These are phyloP conservation scores for Geranium incanum DNA, from an alignment of 441 rosid genomes.

Conservation along the genomic window DNA sequence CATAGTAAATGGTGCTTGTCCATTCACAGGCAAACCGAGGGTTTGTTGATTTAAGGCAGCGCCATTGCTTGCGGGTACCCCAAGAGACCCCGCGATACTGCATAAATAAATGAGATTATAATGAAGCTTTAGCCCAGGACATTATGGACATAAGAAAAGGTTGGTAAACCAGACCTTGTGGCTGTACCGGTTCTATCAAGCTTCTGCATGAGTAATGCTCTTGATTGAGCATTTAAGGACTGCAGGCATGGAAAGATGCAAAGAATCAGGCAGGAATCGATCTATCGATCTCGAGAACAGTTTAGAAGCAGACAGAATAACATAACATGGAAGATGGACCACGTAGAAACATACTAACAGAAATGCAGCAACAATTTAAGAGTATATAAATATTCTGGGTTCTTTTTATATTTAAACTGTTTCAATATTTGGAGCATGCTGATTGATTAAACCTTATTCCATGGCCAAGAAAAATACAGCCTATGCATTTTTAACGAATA, in stretches of 20 bases:
- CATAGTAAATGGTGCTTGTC: conserved; percentile 35
- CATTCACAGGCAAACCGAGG: conserved; percentile 41
- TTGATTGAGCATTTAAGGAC: conserved; percentile 85
- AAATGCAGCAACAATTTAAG: neutral
- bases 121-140: neutral
- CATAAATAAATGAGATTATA: neutral
- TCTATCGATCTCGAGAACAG: too few relatives aligned
- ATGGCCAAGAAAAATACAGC: neutral
- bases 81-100: conserved; percentile 40
- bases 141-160: neutral
- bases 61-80: conserved; percentile 12
- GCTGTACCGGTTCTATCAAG: conserved; percentile 85
- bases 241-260: conserved; percentile 21
- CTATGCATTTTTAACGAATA: neutral
- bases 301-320: too few relatives aligned
- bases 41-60: conserved; percentile 40
- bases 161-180: conserved; percentile 44
- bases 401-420: neutral
- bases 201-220: conserved; percentile 74
- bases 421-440: neutral
- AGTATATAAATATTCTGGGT: neutral
- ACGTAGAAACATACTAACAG: neutral
- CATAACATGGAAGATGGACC: neutral
- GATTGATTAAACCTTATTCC: neutral
- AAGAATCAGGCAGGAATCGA: too few relatives aligned